Evolutionary conservation across 805 yeast genomes (phyloP).

Genomic region (Saccharomyces mikatae): DNA sequence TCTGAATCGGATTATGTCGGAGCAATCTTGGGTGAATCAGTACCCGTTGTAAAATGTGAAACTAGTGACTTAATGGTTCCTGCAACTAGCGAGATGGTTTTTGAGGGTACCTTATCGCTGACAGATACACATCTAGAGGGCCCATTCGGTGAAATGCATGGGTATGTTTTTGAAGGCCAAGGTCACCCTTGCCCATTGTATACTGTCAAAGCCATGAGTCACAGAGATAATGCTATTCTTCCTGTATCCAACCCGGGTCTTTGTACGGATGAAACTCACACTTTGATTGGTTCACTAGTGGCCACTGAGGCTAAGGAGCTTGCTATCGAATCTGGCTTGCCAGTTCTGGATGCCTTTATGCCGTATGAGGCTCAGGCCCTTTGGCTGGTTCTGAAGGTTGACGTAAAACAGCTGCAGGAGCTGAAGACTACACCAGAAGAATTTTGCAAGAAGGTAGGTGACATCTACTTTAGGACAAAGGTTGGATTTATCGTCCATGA

Average conservation of each 20-base stretch:
- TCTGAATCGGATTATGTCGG: constrained; percentile 22
- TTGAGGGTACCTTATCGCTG: constrained; percentile 21
- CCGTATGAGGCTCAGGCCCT: constrained; percentile 25
- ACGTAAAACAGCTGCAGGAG: constrained; percentile 15
- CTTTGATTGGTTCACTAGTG: constrained; percentile 21
- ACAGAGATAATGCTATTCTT: constrained; percentile 22
- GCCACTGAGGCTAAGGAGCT: constrained; percentile 15
- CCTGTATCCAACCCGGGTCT: constrained; percentile 27
- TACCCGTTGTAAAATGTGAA: constrained; percentile 21
- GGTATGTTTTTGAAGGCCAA: constrained; percentile 20
- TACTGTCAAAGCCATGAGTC: constrained; percentile 17
- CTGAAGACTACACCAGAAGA: constrained; percentile 11
- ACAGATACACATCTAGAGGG: constrained; percentile 17
- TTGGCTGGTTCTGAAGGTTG: constrained; percentile 19
- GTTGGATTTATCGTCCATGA: constrained; percentile 19
- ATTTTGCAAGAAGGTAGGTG: constrained; percentile 13
- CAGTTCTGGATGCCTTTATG: constrained; percentile 20
- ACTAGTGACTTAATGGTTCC: constrained; percentile 22
- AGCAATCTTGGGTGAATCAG: constrained; percentile 23
- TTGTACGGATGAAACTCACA: constrained; percentile 26
- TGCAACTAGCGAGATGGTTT: constrained; percentile 21
- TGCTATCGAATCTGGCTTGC: constrained; percentile 4
- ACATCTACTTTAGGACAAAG: constrained; percentile 11
- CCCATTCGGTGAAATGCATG: constrained; percentile 30
- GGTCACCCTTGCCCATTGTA: constrained; percentile 25